Base-by-base conservation (phyloP, 441 rosid genomes). In the Melastoma candidum region DNA sequence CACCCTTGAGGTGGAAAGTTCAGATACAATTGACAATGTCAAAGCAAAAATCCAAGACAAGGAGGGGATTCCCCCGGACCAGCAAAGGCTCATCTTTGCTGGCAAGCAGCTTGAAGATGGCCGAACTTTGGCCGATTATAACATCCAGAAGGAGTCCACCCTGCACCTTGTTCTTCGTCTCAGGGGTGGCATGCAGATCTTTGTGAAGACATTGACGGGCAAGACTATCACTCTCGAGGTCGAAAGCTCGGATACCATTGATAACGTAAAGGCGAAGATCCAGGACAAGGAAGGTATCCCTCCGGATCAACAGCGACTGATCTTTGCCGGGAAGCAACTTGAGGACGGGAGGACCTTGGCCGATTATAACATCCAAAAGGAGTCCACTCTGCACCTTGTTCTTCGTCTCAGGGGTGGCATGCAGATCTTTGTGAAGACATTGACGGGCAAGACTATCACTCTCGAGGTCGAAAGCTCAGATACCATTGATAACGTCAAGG, bases 51-150 rank as follows among this genome's bases (percentile, higher is more conserved):
- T 71, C 1, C 75, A 71, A 11, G 77, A 72, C 27, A 72, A 72
- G 56, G 77, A 72, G 32, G 77, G 77, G 0, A 72, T 72, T 3
- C 77, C 77, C 4, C 77, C 77, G 0, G 77, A 72, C 9, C 74
- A 72, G 68, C 77, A 72, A 14, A 59, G 77, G 43, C 26, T 72
- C 0, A 72, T 72, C 49, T 72, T 72, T 48, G 77, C 77, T 0
- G 77, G 77, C 0, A 72, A 72, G 61, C 76, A 72, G 54, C 63
- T 72, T 0, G 73, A 72, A 26, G 77, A 72, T 58, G 77, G 77
- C 0, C 2, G 76, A 0, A 72, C 76, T 0, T 32, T 72, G 0
- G 73, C 76, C 1, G 76, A 72, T 4, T 72, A 68, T 48, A 72
- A 72, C 54, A 72, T 68, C 2, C 77, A 72, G 50, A 72, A 72